Base-by-base conservation (phyloP, 352 stramenopile species). In the Pythium brachiatum region DNA sequence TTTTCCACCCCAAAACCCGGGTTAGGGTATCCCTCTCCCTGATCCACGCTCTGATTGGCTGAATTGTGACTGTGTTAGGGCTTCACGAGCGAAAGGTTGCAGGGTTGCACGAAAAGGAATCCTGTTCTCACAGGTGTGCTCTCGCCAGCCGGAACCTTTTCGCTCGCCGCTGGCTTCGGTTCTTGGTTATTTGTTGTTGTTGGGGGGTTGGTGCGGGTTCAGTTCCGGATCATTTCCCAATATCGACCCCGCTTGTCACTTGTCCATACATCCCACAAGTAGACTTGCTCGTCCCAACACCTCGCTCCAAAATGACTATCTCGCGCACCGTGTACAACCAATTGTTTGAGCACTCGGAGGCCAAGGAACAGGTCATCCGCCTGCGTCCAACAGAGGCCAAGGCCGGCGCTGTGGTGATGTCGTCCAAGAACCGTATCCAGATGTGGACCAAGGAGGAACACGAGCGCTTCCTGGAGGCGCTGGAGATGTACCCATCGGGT, bases 361-460 rank as follows among this genome's bases (percentile, higher is more conserved):
- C 63, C 21, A 77, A 86, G 63, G 78, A 86, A 59, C 75, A 86
- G 55, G 76, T 93, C 56, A 93, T 93, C 62, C 81, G 84, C 15
- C 70, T 93, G 54, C 81, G 79, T 12, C 84, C 84, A 13, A 93
- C 81, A 0, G 83, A 92, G 64, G 84, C 84, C 56, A 93, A 93
- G 64, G 81, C 82, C 9, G 84, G 84, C 50, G 82, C 84, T 27
- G 76, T 89, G 25, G 81, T 91, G 26, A 78, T 89, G 63, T 90
- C 84, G 44, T 81, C 81, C 52, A 93, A 91, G 77, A 88, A 75
- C 70, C 86, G 88, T 60, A 89, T 93, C 65, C 78, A 92, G 59
- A 91, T 94, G 79, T 94, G 84, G 84, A 92, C 84, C 9, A 85
- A 88, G 57, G 82, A 94, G 52, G 84, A 94, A 68, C 86, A 95